A percentile compares a stretch with the other conserved stretches of the same genome.
These are phyloP conservation scores for Phytophthora europaea DNA, from an alignment of 352 stramenopile genomes.

Conservation along the genomic window DNA sequence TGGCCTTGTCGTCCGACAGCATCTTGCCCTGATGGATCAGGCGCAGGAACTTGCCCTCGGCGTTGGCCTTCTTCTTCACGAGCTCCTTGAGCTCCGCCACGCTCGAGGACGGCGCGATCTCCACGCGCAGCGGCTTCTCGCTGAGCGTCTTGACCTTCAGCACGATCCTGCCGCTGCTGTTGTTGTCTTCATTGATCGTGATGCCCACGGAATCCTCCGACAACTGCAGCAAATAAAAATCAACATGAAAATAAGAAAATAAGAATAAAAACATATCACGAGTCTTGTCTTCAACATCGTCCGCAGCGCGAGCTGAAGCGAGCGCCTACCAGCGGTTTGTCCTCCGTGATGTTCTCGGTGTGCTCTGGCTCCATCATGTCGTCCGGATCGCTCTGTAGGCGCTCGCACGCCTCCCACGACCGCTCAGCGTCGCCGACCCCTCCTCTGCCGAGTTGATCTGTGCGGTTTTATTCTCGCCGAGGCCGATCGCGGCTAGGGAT, in stretches of 20 bases:
- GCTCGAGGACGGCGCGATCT: slow-evolving; percentile 68
- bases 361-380: slow-evolving; percentile 77
- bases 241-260: slow-evolving; percentile 3
- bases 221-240: slow-evolving; percentile 38
- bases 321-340: slow-evolving; percentile 64
- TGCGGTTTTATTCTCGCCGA: slow-evolving; percentile 35
- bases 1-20: slow-evolving; percentile 86
- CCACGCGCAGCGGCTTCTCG: slow-evolving; percentile 85
- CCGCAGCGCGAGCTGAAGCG: background rate
- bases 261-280: slow-evolving; percentile 2
- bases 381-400: slow-evolving; percentile 17
- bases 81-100: slow-evolving; percentile 81
- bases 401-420: slow-evolving; percentile 32
- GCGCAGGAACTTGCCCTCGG: slow-evolving; percentile 86
- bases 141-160: slow-evolving; percentile 90
- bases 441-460: slow-evolving; percentile 27
- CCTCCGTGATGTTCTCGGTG: slow-evolving; percentile 64
- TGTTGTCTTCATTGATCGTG: slow-evolving; percentile 59
- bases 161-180: slow-evolving; percentile 56
- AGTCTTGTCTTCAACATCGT: background rate
- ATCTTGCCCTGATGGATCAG: slow-evolving; percentile 92
- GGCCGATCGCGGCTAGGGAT: slow-evolving; percentile 31
- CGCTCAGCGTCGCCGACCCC: slow-evolving; percentile 26
- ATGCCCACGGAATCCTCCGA: slow-evolving; percentile 60
- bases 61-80: slow-evolving; percentile 79